Conservation (phyloP, 2,329 filamentous ascomycete genomes). For the Macrophomina pseudophaseolina region DNA sequence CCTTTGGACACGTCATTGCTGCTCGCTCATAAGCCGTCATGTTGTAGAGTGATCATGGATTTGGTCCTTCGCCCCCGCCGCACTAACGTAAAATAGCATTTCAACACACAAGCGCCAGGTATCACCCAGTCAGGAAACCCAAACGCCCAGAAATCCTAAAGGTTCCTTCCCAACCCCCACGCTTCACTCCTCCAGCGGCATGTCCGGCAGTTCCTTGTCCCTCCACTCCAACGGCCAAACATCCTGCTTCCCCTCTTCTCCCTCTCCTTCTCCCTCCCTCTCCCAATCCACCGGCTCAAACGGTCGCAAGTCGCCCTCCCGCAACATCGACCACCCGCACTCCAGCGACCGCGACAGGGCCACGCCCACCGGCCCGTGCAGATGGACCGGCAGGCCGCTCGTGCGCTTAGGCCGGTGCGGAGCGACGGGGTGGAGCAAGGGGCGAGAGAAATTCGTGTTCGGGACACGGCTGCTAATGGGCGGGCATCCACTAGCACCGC, state of each 20-base stretch:
- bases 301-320: neutral
- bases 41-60: too few species aligned
- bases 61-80: too few species aligned
- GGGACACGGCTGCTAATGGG: neutral
- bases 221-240: neutral
- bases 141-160: neutral
- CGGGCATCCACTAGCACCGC: neutral
- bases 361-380: neutral
- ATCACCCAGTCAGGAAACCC: neutral
- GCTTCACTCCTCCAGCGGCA: neutral
- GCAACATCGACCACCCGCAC: neutral
- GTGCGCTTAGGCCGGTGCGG: neutral
- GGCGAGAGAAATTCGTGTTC: neutral
- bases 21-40: too few species aligned
- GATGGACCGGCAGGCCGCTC: neutral
- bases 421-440: neutral
- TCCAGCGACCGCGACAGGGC: neutral
- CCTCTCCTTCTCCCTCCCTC: too few species aligned
- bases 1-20: too few species aligned
- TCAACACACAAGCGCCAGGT: too few species aligned
- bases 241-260: neutral
- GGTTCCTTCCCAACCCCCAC: too few species aligned
- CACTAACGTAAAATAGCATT: too few species aligned
- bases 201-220: conserved; percentile 6
- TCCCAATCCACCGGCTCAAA: neutral